A percentile compares a stretch with the other conserved stretches of the same genome.
Evolutionary conservation across 129 eudicot species (phyloP).

Genomic region (Lactuca sativa): DNA sequence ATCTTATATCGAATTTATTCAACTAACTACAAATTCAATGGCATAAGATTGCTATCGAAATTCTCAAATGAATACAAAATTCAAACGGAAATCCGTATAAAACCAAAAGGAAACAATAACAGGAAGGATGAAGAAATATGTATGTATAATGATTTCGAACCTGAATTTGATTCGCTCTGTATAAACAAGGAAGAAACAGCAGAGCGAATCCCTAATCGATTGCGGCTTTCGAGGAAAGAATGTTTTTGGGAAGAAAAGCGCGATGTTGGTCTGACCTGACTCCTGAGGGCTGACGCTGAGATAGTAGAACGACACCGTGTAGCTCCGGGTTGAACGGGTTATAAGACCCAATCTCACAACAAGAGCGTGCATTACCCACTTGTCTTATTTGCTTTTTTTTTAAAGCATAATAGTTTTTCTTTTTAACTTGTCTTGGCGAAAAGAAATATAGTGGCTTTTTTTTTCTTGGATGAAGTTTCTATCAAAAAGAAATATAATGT

Average conservation of each 20-base stretch:
- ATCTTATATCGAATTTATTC: constrained; percentile 10
- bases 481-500: not conserved
- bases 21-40: constrained; percentile 14
- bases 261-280: constrained; percentile 17
- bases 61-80: constrained; percentile 4
- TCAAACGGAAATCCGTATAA: not conserved
- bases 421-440: not conserved
- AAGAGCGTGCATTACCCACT: constrained; percentile 32
- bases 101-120: constrained; percentile 2
- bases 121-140: constrained; percentile 3
- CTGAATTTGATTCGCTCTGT: constrained; percentile 27
- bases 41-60: not conserved
- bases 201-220: constrained; percentile 35
- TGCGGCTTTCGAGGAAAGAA: constrained; percentile 22
- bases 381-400: not conserved
- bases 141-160: not conserved
- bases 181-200: constrained; percentile 5
- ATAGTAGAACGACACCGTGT: constrained; percentile 34
- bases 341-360: constrained; percentile 18
- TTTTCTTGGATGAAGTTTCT: not conserved
- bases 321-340: not conserved
- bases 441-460: not conserved
- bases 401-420: too few species aligned
- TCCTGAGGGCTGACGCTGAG: not conserved
- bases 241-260: constrained; percentile 26